Percentiles rank a stretch among this genome's conserved stretches.
Evolutionary conservation across 768 basidiomycete species (phyloP).

Genomic region (Lyophyllum shimeji): DNA sequence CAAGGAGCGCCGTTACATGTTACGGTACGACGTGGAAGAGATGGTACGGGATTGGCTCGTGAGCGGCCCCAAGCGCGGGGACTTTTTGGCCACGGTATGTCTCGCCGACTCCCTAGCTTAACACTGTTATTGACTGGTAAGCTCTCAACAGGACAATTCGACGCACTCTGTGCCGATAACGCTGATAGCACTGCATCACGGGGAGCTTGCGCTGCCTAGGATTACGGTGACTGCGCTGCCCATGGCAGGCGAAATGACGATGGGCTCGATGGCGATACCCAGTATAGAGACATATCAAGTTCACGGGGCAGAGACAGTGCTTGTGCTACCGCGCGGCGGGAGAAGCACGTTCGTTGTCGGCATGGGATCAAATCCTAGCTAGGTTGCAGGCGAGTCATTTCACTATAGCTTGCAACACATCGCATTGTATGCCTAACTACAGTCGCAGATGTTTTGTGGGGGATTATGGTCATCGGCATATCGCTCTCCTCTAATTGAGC

Average conservation of each 20-base stretch:
- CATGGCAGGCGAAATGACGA: constrained; percentile 47
- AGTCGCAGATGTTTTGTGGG: not conserved
- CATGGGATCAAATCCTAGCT: constrained; percentile 51
- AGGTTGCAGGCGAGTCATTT: not conserved
- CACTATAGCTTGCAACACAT: not conserved
- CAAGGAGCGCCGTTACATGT: constrained; percentile 41
- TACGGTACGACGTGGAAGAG: constrained; percentile 84
- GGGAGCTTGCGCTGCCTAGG: constrained; percentile 75
- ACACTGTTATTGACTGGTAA: not conserved
- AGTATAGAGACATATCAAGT: constrained; percentile 79
- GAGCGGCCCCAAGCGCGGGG: constrained; percentile 84
- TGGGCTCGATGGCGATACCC: constrained; percentile 60
- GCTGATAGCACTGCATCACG: constrained; percentile 85
- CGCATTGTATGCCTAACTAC: not conserved
- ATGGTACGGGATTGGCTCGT: constrained; percentile 85
- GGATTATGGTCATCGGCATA: not conserved
- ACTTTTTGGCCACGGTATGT: constrained; percentile 71
- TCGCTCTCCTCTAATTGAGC: too few species aligned
- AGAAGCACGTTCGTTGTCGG: constrained; percentile 78
- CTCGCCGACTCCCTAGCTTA: not conserved
- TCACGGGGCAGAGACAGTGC: constrained; percentile 79
- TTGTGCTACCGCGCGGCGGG: constrained; percentile 81
- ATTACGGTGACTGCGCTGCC: constrained; percentile 64
- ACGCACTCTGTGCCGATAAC: constrained; percentile 64
- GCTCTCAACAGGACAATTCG: constrained; percentile 51